Base-by-base conservation (phyloP, 345 rosid genomes). In the Eucalyptus sideroxylon region DNA sequence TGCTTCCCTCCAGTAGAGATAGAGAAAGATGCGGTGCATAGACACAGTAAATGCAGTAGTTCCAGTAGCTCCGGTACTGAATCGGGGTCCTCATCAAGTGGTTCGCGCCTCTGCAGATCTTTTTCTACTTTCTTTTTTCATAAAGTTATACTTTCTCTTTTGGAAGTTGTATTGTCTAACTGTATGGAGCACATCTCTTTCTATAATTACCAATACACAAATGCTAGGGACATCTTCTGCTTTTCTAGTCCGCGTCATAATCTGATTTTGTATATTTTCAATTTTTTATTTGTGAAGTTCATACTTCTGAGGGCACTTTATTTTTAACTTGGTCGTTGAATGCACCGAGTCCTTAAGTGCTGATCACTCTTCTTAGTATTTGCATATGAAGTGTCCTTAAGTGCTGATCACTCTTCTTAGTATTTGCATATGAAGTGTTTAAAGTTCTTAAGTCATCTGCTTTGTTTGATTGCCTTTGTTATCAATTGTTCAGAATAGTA, bases 31-130 rank as follows among this genome's bases (percentile, higher is more conserved):
- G 94, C 89, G 86, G 93, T 90, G 31, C 90, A 91, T 89, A 95
- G 93, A 91, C 93, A 90, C 91, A 93, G 91, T 89, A 95, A 95
- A 93, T 60, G 93, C 90, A 90, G 94, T 89, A 93, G 95, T 95
- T 93, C 97, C 49, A 93, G 96, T 93, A 93, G 96, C 95, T 96
- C 97, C 81, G 90, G 97, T 89, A 93, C 97, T 92, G 97, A 93
- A 88, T 95, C 96, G 49, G 96, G 95, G 72, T 96, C 97, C 89
- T 95, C 99, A 89, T 94, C 96, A 86, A 94, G 93, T 91, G 98
- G 98, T 96, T 93, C 50, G 97, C 93, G 72, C 89, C 92, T 86
- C 91, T 92, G 40, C 90, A 89, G 88, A 88, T 89, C 86, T 92
- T 92, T 87, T 11, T 60, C 86, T 87, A 9, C 23, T 81, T 40